phyloP scores from a whole-genome alignment of 352 stramenopile species.

The Phytophthora nicotianae region DNA sequence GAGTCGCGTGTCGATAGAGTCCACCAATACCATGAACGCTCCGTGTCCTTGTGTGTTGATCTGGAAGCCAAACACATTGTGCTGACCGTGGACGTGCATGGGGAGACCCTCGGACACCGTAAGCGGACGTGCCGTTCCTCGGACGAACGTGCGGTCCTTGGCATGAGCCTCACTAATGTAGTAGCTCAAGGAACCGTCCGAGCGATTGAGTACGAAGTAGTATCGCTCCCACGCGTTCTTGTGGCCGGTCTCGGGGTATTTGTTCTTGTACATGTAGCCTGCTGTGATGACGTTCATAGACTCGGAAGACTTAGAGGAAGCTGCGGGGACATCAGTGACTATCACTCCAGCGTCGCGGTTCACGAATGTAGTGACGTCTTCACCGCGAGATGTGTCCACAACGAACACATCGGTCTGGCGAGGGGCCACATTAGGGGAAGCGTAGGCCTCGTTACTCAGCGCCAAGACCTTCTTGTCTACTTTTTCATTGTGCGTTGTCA shows the following conservation, averaged over 20 bases:
- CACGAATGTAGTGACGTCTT: conserved; percentile 84
- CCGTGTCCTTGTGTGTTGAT: conserved; percentile 89
- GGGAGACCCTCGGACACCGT: conserved; percentile 86
- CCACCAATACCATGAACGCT: conserved; percentile 83
- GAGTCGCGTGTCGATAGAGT: conserved; percentile 84
- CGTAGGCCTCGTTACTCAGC: conserved; percentile 75
- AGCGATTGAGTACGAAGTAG: conserved; percentile 84
- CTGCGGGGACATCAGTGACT: conserved; percentile 57
- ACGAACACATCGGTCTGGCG: conserved; percentile 75
- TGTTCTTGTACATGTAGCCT: conserved; percentile 92
- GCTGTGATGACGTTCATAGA: conserved; percentile 70
- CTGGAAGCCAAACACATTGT: conserved; percentile 83
- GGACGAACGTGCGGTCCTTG: conserved; percentile 84
- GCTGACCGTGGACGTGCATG: conserved; percentile 67
- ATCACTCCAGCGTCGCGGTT: conserved; percentile 76
- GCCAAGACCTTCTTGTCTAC: conserved; percentile 74
- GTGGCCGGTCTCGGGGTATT: conserved; percentile 82
- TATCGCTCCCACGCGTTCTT: conserved; percentile 85
- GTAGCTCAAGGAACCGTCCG: conserved; percentile 77
- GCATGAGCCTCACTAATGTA: conserved; percentile 88
- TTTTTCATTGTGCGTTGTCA: conserved; percentile 66
- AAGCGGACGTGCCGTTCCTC: conserved; percentile 73
- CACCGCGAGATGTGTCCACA: conserved; percentile 78
- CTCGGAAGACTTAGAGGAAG: conserved; percentile 39
- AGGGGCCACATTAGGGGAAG: conserved; percentile 43